Conservation (phyloP, 306 rosid genomes). For the Dryas drummondii region DNA sequence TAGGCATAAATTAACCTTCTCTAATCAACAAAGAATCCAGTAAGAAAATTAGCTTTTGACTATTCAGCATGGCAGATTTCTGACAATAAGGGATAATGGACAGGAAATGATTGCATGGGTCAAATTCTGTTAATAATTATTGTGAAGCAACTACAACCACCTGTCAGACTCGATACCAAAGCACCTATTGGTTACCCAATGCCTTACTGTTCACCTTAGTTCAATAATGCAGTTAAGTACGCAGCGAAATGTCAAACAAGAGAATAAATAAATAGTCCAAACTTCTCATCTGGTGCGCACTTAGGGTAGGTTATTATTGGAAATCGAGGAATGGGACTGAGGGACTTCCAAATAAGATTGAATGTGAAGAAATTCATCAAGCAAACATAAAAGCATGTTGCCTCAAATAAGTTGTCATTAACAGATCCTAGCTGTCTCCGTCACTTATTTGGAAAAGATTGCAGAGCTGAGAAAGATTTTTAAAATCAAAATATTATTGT, state of each 20-base stretch:
- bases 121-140: no score
- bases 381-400: not conserved
- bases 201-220: no score
- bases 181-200: no score
- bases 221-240: no score
- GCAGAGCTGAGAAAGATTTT: not conserved
- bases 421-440: not conserved
- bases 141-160: no score
- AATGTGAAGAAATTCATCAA: not conserved
- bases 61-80: not conserved
- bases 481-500: no score
- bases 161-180: no score
- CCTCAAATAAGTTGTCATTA: not conserved
- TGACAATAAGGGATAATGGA: no score
- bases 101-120: no score
- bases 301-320: not conserved
- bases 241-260: no score
- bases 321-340: not conserved
- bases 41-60: not conserved
- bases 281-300: not conserved
- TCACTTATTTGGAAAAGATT: no score
- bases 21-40: not conserved
- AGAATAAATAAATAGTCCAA: no score
- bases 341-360: not conserved
- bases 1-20: not conserved